These are phyloP conservation scores for Royoungia palumana DNA, from an alignment of 768 basidiomycete genomes.

Conservation along the genomic window DNA sequence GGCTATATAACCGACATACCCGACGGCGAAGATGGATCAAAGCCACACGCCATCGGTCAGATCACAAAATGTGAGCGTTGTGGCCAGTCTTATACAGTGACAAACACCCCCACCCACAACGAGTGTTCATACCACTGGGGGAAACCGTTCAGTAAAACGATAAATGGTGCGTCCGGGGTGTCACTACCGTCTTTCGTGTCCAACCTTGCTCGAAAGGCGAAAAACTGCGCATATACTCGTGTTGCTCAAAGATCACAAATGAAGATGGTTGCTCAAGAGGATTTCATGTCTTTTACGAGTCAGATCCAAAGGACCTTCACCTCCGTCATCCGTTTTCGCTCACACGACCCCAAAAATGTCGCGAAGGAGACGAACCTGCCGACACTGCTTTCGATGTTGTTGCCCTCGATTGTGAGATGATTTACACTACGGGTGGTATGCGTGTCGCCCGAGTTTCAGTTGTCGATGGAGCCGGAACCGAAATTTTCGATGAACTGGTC, in stretches of 20 bases:
- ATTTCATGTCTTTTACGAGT: slow-evolving; percentile 90
- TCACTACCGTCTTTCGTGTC: background rate
- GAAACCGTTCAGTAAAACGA: slow-evolving; percentile 52
- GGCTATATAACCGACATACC: slow-evolving; percentile 74
- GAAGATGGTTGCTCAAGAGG: slow-evolving; percentile 73
- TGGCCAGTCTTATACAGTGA: slow-evolving; percentile 62
- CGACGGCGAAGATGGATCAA: slow-evolving; percentile 56
- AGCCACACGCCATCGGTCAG: slow-evolving; percentile 61
- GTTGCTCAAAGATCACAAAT: slow-evolving; percentile 63
- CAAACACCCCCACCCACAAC: slow-evolving; percentile 49
- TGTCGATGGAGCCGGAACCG: slow-evolving; percentile 68
- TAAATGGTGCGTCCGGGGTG: slow-evolving; percentile 52
- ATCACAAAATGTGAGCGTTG: slow-evolving; percentile 79
- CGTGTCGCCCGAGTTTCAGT: slow-evolving; percentile 88
- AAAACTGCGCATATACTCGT: slow-evolving; percentile 66
- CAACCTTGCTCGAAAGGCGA: slow-evolving; percentile 47
- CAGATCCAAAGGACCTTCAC: slow-evolving; percentile 61
- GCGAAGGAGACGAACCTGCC: slow-evolving; percentile 1
- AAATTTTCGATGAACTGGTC: slow-evolving; percentile 81
- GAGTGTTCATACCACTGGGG: slow-evolving; percentile 88
- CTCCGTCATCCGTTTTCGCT: slow-evolving; percentile 69
- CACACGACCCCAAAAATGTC: slow-evolving; percentile 26
- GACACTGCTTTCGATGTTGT: slow-evolving; percentile 66
- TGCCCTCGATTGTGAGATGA: slow-evolving; percentile 95
- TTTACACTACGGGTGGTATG: slow-evolving; percentile 92